A percentile compares a stretch with the other conserved stretches of the same genome.
phyloP scores from a whole-genome alignment of 768 basidiomycete species.

The Lyophyllum shimeji region DNA sequence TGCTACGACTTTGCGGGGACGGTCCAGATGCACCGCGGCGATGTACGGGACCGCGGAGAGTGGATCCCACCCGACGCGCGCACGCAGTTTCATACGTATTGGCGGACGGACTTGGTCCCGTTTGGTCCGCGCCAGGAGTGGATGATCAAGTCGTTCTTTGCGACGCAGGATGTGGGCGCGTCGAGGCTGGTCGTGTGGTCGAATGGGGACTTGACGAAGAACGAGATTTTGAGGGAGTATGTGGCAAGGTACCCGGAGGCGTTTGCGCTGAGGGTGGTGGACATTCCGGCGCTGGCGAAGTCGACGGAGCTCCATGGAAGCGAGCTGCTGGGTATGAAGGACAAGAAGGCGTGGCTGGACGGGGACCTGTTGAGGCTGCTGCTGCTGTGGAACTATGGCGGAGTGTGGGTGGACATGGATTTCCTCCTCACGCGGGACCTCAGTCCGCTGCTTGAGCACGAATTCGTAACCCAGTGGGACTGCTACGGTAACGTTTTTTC shows the following conservation, averaged over 20 bases:
- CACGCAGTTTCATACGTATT: constrained; percentile 87
- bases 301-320: constrained; percentile 80
- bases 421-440: constrained; percentile 87
- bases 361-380: constrained; percentile 90
- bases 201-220: constrained; percentile 68
- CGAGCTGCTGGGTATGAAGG: constrained; percentile 54
- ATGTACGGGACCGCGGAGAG: constrained; percentile 12
- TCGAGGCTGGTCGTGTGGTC: constrained; percentile 87
- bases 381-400: constrained; percentile 86
- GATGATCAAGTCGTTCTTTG: constrained; percentile 92
- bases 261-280: constrained; percentile 69
- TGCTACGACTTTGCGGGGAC: constrained; percentile 94
- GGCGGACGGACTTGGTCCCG: constrained; percentile 84
- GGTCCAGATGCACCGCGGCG: constrained; percentile 40
- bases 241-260: constrained; percentile 62
- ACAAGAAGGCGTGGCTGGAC: constrained; percentile 90
- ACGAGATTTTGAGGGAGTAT: constrained; percentile 62
- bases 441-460: constrained; percentile 84
- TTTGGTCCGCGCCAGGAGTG: constrained; percentile 84
- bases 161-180: constrained; percentile 73
- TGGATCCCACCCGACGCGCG: constrained; percentile 41
- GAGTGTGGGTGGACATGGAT: constrained; percentile 99
- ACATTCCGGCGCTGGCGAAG: constrained; percentile 63
- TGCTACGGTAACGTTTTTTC: constrained; percentile 98
- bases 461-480: constrained; percentile 99